phyloP scores from a whole-genome alignment of 2,329 filamentous ascomycete genomes.

The Trichoderma pleuroti region DNA sequence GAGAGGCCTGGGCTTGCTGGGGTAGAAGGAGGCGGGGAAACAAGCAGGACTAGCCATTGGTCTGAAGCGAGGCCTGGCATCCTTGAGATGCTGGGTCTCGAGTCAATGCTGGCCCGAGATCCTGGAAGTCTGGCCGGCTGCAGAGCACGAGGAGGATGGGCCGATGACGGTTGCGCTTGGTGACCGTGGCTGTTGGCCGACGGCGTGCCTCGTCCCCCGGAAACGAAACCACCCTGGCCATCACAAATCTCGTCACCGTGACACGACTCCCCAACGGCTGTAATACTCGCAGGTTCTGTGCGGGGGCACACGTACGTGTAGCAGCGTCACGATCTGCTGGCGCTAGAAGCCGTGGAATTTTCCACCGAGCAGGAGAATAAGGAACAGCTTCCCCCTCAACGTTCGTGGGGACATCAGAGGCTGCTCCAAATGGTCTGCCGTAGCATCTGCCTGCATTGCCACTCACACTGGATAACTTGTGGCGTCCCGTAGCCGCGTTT shows the following conservation, averaged over 20 bases:
- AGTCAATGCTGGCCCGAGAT: conserved; percentile 17
- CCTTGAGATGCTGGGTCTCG: conserved; percentile 9
- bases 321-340: not conserved
- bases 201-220: not conserved
- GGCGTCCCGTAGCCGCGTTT: conserved; percentile 6
- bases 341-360: conserved; percentile 19
- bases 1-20: conserved; percentile 9
- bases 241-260: not conserved
- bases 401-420: conserved; percentile 5
- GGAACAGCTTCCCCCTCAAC: not conserved
- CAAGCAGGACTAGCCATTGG: not conserved
- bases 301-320: not conserved
- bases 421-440: not conserved
- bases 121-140: conserved; percentile 8
- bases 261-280: not conserved
- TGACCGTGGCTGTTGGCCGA: not conserved
- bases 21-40: conserved; percentile 16
- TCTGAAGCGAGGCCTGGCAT: conserved; percentile 7
- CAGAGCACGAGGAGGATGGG: not conserved
- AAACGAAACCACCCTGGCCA: not conserved
- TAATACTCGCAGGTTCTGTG: not conserved
- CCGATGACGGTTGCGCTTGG: not conserved
- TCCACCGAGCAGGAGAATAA: not conserved
- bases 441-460: not conserved
- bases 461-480: not conserved